Evolutionary conservation across 176 grass and related monocot genomes (phyloP).

Genomic region (Phragmites australis): DNA sequence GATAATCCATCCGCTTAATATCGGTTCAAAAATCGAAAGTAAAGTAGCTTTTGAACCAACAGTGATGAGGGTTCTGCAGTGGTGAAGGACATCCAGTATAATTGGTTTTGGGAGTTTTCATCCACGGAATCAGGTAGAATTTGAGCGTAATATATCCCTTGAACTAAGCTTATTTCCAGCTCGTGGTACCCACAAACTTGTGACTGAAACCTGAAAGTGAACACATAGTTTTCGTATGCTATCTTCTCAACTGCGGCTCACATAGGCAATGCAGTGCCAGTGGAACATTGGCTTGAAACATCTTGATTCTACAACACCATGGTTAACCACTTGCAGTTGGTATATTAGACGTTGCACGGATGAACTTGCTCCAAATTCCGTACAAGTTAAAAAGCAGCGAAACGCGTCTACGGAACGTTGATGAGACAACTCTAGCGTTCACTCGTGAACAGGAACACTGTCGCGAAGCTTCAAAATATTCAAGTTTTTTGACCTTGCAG

Average conservation of each 20-base stretch:
- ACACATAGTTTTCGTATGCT: not conserved
- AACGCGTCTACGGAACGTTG: conserved; percentile 34
- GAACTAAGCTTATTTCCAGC: not conserved
- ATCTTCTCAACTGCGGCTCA: not conserved
- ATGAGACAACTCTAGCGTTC: not conserved
- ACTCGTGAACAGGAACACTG: conserved; percentile 7
- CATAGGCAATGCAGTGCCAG: not conserved
- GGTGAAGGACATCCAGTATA: not conserved
- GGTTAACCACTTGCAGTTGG: not conserved
- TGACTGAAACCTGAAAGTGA: not conserved
- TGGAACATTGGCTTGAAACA: not conserved
- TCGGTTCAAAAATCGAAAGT: no score
- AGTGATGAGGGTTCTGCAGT: no score
- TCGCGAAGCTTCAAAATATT: not conserved
- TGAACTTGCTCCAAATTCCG: no score
- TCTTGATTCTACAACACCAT: not conserved
- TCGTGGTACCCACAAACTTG: not conserved
- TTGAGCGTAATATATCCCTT: not conserved
- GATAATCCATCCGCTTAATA: no score
- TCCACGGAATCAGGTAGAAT: not conserved
- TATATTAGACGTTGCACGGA: not conserved
- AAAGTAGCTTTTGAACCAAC: no score
- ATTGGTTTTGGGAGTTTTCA: not conserved
- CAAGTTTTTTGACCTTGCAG: conserved; percentile 34
- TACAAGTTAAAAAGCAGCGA: not conserved